Base-by-base conservation (phyloP, 768 basidiomycete species). In the Agrocybe chaxingu region DNA sequence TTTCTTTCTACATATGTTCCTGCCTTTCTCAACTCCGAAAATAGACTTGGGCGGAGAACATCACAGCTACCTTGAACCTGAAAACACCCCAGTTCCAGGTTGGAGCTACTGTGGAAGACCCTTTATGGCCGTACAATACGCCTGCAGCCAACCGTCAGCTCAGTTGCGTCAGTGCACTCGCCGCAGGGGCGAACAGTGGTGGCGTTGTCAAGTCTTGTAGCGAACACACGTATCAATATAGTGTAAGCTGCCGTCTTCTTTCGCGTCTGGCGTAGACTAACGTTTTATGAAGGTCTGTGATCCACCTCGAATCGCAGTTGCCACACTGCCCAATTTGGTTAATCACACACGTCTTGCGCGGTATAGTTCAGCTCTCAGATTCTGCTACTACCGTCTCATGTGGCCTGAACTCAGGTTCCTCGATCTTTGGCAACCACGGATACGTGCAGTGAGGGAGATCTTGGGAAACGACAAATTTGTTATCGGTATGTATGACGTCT, bases 381-480 rank as follows among this genome's bases (percentile, higher is more conserved):
- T 6, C 8, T 45, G 12, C 18, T 29, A 5, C 5, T 16, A 18
- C 16, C 50, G 40, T 8, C 45, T 48, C 3, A 45, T 13, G 9
- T n/a, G 12, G 16, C 43, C 44, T n/a, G 39, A 19, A 42, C 47
- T 19, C 40, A 80, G 78, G 56, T 78, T 74, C 57, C 67, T 79
- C n/a, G 78, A 80, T 57, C 64, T 79, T 38, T 80, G 78, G 77
- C 78, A 78, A 57, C 79, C 77, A 2, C 70, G 78, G 30, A 79
- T 81, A 31, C 63, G 68, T 31, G 66, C 70, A 3, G 73, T 80
- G 9, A 70, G 79, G 31, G 63, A 70, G 31, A 71, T 73, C 45
- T 69, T 80, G 7, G 79, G 78, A 2, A 67, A 72, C 6, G 70
- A 80, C 47, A 61, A 71, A 8, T 81, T 80, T 47, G 65, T 74